phyloP scores from a whole-genome alignment of 495 filamentous ascomycete genomes.

The Penicillium roqueforti region DNA sequence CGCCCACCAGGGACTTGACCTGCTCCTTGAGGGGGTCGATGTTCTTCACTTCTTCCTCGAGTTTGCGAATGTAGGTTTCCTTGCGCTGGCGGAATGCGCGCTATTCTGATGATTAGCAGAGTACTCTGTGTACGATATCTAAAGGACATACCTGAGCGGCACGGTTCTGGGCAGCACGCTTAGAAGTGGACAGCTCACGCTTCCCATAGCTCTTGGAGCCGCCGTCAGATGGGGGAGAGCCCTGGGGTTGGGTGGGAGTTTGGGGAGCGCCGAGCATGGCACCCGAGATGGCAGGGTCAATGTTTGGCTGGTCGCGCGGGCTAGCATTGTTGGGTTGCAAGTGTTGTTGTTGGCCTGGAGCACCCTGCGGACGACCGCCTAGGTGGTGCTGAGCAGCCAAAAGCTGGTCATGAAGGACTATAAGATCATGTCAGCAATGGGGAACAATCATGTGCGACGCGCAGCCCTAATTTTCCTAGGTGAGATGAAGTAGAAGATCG shows the following conservation, averaged over 20 bases:
- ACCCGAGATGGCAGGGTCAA: constrained; percentile 52
- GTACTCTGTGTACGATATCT: not conserved
- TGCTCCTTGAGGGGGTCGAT: constrained; percentile 63
- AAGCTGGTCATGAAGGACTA: constrained; percentile 54
- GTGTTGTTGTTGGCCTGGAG: constrained; percentile 35
- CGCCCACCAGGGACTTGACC: constrained; percentile 70
- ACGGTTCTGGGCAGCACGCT: constrained; percentile 93
- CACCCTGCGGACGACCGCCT: constrained; percentile 35
- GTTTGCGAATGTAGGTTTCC: constrained; percentile 94
- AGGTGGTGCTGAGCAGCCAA: constrained; percentile 47
- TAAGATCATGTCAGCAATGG: constrained; percentile 19
- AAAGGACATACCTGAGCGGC: constrained; percentile 78
- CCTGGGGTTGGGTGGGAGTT: constrained; percentile 33
- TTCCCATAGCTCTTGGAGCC: constrained; percentile 59
- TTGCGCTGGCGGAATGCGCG: constrained; percentile 96
- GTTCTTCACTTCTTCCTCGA: constrained; percentile 86
- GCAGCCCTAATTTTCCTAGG: not conserved
- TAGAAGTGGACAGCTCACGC: constrained; percentile 87
- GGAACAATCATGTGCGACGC: not conserved
- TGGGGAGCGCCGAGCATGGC: constrained; percentile 40
- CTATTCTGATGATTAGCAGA: constrained; percentile 42
- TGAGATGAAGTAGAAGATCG: not conserved
- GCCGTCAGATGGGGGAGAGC: constrained; percentile 31
- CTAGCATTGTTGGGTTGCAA: constrained; percentile 41
- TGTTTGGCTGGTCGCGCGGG: constrained; percentile 48